Evolutionary conservation across 768 basidiomycete species (phyloP).

Genomic region (Mycena kentingensis): DNA sequence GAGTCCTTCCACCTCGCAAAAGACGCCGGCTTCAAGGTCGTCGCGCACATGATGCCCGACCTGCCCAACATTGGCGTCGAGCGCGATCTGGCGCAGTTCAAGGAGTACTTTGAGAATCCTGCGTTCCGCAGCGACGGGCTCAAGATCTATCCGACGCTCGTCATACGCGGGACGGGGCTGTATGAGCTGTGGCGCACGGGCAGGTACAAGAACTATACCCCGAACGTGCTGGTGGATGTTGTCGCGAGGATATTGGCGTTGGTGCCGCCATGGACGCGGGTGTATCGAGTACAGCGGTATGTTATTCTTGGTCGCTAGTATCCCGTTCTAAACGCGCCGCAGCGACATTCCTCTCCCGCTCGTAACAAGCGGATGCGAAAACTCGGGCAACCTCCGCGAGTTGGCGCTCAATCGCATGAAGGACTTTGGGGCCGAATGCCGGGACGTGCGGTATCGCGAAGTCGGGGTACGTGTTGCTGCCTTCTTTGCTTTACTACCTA

Average conservation of each 20-base stretch:
- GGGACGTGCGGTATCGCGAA: slow-evolving; percentile 97
- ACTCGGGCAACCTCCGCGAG: slow-evolving; percentile 95
- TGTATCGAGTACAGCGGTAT: slow-evolving; percentile 95
- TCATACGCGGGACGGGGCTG: slow-evolving; percentile 94
- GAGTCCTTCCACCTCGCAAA: slow-evolving; percentile 10
- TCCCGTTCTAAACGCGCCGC: slow-evolving; percentile 8
- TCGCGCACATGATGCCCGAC: slow-evolving; percentile 99
- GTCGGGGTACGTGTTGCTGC: slow-evolving; percentile 75
- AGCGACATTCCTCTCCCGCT: slow-evolving; percentile 97
- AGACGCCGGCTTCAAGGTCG: slow-evolving; percentile 94
- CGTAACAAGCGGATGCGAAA: slow-evolving; percentile 96
- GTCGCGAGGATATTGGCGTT: slow-evolving; percentile 94
- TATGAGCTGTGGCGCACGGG: slow-evolving; percentile 97
- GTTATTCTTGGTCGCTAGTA: slow-evolving; percentile 20
- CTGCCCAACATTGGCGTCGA: slow-evolving; percentile 97
- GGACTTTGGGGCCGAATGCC: slow-evolving; percentile 96
- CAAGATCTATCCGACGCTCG: slow-evolving; percentile 97
- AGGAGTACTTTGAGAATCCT: slow-evolving; percentile 99
- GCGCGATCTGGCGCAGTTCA: slow-evolving; percentile 97
- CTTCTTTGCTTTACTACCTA: background rate
- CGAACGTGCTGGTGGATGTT: slow-evolving; percentile 97
- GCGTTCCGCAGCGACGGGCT: slow-evolving; percentile 95
- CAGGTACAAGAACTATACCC: slow-evolving; percentile 98
- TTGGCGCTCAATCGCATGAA: slow-evolving; percentile 97
- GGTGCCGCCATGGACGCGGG: slow-evolving; percentile 98